Evolutionary conservation across 805 yeast genomes (phyloP).

Genomic region (Zygosaccharomyces gambellarensis): DNA sequence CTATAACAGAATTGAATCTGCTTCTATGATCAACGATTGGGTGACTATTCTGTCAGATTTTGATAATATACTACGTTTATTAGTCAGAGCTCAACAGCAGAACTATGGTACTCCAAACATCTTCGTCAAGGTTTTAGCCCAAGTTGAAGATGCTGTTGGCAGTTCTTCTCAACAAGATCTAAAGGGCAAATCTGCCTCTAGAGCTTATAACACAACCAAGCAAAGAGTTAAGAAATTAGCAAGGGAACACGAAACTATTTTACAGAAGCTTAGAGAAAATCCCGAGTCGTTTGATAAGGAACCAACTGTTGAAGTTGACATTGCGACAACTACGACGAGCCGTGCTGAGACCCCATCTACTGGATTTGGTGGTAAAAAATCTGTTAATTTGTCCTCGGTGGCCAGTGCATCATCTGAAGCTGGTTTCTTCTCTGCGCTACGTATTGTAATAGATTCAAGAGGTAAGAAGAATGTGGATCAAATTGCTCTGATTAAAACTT

Average conservation of each 20-base stretch:
- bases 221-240: constrained; percentile 81
- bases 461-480: constrained; percentile 94
- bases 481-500: constrained; percentile 63
- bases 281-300: constrained; percentile 72
- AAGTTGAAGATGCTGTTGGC: constrained; percentile 66
- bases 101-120: constrained; percentile 63
- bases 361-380: constrained; percentile 30
- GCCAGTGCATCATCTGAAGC: constrained; percentile 36
- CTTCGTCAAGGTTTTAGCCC: constrained; percentile 63
- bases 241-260: constrained; percentile 60
- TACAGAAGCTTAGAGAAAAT: constrained; percentile 56
- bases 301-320: constrained; percentile 33
- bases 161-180: constrained; percentile 52
- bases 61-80: constrained; percentile 66
- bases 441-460: constrained; percentile 76
- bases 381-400: constrained; percentile 29
- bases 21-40: constrained; percentile 75
- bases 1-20: constrained; percentile 62
- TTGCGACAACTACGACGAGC: constrained; percentile 13
- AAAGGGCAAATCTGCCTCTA: constrained; percentile 79
- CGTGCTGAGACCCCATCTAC: constrained; percentile 32
- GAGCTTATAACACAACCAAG: constrained; percentile 79
- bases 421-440: constrained; percentile 65
- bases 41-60: constrained; percentile 65
- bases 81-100: constrained; percentile 71